phyloP scores from a whole-genome alignment of 257 asterid genomes.

The Ilex aquifolium region DNA sequence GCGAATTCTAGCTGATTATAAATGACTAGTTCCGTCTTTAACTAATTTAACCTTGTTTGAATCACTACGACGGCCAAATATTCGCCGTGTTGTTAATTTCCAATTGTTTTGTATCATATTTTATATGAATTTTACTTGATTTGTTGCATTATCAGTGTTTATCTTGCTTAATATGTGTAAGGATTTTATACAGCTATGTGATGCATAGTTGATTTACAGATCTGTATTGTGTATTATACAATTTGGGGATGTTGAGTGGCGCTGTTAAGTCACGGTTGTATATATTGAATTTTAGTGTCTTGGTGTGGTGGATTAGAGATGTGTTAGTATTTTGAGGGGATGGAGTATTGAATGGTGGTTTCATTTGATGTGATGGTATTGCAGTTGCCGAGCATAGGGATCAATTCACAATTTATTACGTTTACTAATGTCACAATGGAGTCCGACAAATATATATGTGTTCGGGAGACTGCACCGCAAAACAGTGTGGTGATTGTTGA shows the following conservation, averaged over 20 bases:
- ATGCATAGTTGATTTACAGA: background rate
- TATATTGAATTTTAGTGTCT: background rate
- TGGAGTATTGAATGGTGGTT: background rate
- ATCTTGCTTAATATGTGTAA: background rate
- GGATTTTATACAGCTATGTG: background rate
- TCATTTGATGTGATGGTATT: slow-evolving; percentile 10
- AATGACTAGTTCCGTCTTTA: background rate
- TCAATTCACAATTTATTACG: slow-evolving; percentile 88
- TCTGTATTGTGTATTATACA: slow-evolving; percentile 13
- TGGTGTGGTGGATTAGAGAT: slow-evolving; percentile 20
- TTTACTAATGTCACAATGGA: slow-evolving; percentile 98
- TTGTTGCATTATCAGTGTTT: background rate
- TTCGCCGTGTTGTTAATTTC: background rate
- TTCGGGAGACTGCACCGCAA: slow-evolving; percentile 94
- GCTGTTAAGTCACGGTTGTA: background rate
- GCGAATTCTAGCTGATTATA: background rate
- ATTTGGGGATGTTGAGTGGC: background rate
- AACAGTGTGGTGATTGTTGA: slow-evolving; percentile 94
- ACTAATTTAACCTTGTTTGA: background rate
- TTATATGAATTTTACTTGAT: background rate
- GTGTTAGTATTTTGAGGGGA: slow-evolving; percentile 17
- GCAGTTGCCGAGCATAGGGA: slow-evolving; percentile 94
- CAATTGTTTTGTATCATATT: background rate
- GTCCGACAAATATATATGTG: slow-evolving; percentile 93
- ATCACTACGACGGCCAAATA: no score